A percentile compares a stretch with the other conserved stretches of the same genome.
phyloP scores from a whole-genome alignment of 108 stramenopile species.

The Skeletonema marinoi region DNA sequence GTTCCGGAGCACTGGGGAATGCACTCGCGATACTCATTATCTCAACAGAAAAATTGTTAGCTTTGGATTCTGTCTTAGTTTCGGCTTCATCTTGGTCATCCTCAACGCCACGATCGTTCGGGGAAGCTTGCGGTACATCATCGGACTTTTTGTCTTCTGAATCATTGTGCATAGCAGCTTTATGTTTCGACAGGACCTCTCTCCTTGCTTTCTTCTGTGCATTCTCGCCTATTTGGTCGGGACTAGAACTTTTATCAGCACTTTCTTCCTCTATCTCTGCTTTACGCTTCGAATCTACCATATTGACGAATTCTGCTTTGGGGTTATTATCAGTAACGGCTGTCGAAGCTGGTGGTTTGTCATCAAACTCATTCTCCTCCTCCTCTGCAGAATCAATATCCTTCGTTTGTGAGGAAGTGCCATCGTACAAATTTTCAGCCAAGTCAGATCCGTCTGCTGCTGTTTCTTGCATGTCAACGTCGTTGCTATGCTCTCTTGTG shows the following conservation, averaged over 20 bases:
- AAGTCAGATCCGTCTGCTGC: not conserved
- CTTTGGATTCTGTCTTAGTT: not conserved
- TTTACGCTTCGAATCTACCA: not conserved
- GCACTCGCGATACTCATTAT: constrained; percentile 1
- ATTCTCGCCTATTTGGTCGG: not conserved
- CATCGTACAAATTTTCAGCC: not conserved
- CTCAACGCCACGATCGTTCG: not conserved
- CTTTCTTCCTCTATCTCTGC: not conserved
- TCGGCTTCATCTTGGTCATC: not conserved
- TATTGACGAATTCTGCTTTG: not conserved
- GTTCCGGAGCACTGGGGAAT: not conserved
- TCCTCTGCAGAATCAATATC: not conserved
- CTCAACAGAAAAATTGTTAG: not conserved
- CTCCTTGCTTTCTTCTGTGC: not conserved
- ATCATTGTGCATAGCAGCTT: not conserved
- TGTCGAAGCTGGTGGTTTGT: not conserved
- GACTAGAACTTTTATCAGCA: not conserved
- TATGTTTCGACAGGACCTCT: not conserved
- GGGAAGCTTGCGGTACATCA: not conserved
- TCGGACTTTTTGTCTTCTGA: not conserved
- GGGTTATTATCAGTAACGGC: not conserved
- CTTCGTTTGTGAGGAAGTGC: not conserved
- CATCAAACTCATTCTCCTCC: not conserved
- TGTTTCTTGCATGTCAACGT: not conserved
- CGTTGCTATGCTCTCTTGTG: not conserved